Base-by-base conservation (phyloP, 352 stramenopile genomes). In the Pythium guiyangense region DNA sequence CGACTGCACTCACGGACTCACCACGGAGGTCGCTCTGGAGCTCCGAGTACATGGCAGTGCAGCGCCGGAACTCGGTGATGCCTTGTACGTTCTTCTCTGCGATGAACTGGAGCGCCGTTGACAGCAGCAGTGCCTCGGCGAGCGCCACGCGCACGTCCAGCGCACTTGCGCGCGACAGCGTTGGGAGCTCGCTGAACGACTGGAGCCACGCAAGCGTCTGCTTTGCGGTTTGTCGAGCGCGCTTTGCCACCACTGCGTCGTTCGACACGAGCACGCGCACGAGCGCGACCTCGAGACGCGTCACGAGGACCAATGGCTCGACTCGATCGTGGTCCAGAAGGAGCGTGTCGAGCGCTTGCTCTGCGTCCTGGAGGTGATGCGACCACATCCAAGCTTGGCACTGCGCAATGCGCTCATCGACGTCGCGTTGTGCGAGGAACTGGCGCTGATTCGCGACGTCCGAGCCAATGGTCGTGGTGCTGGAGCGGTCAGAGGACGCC, bases 191-290 rank as follows among this genome's bases (percentile, higher is more conserved):
- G 6, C 40, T 43, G 20, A 81, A 20, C 18, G 15, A 49, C 26
- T 79, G 61, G 14, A 81, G 52, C 64, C 64, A 70, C 39, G 12
- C 22, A 18, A 70, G 67, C 6, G 67, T 55, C 35, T 68, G 67
- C 3, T 54, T 67, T 8, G 59, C 70, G 3, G 34, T 43, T 2
- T 54, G 43, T 3, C 62, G 59, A 3, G 72, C 70, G 14, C 64
- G 60, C 14, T 69, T 69, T 1, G 61, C 11, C 3, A 67, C 62
- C 12, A 73, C 47, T 26, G 49, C 15, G 39, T 82, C 72, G 29
- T 75, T 74, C 20, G 72, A 82, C 22, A 71, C 52, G 26, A 82
- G 15, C 20, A 77, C 72, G 3, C 72, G 69, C 9, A 73, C 47
- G 1, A 56, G 40, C 22, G 71, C 67, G 1, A 81, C 37, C 62